phyloP scores from a whole-genome alignment of 306 rosid genomes.

The Medicago truncatula region MtrunA17r5.0-ANR NC_053043.1:39517001-39517500 shows the following conservation, averaged over 20 bases:
- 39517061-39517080: too few species aligned
- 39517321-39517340: conserved; percentile 5
- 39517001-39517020: too few species aligned
- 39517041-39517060: too few species aligned
- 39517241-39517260: conserved; percentile 19
- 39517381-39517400: conserved; percentile 16
- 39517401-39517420: conserved; percentile 10
- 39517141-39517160: background rate
- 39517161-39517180: conserved; percentile 21
- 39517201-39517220: conserved; percentile 4
- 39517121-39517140: background rate
- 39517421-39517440: conserved; percentile 8
- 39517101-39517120: too few species aligned
- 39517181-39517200: background rate
- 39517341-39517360: background rate
- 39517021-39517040: too few species aligned
- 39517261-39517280: background rate
- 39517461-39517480: conserved; percentile 23
- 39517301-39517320: conserved; percentile 10
- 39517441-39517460: conserved; percentile 22
- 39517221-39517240: conserved; percentile 3
- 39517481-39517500: conserved; percentile 12
- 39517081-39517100: too few species aligned
- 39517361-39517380: background rate
- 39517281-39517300: background rate